Evolutionary conservation across 2,329 filamentous ascomycete genomes (phyloP).

Genomic region (Aspergillus alliaceus): DNA sequence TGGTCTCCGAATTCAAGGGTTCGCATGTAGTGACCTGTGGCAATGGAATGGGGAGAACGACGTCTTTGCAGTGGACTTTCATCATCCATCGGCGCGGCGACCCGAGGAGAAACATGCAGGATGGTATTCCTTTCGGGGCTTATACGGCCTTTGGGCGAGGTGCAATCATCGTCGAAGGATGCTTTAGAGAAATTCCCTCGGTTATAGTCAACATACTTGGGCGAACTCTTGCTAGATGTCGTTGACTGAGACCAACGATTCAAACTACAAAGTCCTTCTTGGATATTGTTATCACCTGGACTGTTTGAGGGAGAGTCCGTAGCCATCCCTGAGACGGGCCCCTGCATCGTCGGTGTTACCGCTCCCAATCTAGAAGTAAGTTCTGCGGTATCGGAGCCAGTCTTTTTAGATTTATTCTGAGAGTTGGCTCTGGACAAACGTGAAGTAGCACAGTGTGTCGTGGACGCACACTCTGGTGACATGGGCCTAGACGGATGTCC

Average conservation of each 20-base stretch:
- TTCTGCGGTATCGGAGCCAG: neutral
- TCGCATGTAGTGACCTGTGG: neutral
- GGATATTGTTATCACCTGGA: constrained; percentile 29
- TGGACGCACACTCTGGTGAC: neutral
- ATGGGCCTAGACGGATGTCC: constrained; percentile 1
- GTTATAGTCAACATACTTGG: constrained; percentile 23
- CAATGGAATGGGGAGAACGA: constrained; percentile 5
- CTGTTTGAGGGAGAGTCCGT: constrained; percentile 11
- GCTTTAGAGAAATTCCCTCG: constrained; percentile 23
- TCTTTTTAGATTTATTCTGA: neutral
- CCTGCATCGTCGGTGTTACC: constrained; percentile 7
- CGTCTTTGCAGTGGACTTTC: neutral
- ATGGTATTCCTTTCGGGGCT: constrained; percentile 12
- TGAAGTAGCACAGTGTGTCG: neutral
- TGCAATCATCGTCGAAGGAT: constrained; percentile 21
- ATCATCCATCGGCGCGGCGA: constrained; percentile 1
- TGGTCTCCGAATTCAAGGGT: neutral
- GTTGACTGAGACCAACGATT: constrained; percentile 62
- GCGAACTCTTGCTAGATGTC: constrained; percentile 45
- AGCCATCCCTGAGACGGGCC: neutral
- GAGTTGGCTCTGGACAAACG: neutral
- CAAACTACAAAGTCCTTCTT: constrained; percentile 51
- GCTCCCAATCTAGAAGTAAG: constrained; percentile 2
- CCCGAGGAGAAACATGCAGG: constrained; percentile 3
- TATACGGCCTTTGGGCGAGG: constrained; percentile 13